Evolutionary conservation across 139 green algal genomes (phyloP).

Genomic region (Desmodesmus armatus): DNA sequence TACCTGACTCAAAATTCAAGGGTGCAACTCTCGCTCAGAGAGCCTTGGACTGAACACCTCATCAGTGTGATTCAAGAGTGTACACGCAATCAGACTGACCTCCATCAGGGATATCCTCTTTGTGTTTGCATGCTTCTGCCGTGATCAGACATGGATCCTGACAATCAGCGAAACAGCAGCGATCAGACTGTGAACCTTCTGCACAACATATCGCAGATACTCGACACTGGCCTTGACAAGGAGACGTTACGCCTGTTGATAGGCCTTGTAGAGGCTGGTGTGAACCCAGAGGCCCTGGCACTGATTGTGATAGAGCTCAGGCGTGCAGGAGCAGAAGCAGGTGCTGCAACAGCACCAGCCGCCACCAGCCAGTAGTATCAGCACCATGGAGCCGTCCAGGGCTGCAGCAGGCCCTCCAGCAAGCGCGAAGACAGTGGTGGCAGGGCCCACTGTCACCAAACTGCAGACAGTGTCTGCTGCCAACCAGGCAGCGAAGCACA

Average conservation of each 20-base stretch:
- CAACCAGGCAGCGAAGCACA: conserved; percentile 22
- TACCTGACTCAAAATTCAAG: no score
- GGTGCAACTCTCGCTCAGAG: no score
- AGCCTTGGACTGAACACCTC: no score
- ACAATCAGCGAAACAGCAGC: no score
- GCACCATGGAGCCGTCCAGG: background rate
- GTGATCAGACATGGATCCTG: no score
- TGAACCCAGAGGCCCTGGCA: conserved; percentile 88
- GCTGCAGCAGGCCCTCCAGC: background rate
- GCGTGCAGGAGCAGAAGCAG: conserved; percentile 59
- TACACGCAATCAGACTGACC: no score
- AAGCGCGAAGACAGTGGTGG: background rate
- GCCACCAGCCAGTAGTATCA: background rate
- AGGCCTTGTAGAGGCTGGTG: conserved; percentile 76
- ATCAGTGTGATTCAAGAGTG: no score
- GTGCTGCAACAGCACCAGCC: background rate
- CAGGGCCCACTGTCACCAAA: conserved; percentile 11
- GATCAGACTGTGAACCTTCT: no score
- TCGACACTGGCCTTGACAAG: conserved; percentile 79
- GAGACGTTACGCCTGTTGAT: conserved; percentile 80
- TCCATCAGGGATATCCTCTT: no score
- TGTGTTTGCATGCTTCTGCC: no score
- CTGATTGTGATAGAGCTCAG: conserved; percentile 76
- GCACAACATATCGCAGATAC: no score
- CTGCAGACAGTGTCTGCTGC: conserved; percentile 1